phyloP scores from a whole-genome alignment of 2,329 filamentous ascomycete species.

The Dactylella cylindrospora region DNA sequence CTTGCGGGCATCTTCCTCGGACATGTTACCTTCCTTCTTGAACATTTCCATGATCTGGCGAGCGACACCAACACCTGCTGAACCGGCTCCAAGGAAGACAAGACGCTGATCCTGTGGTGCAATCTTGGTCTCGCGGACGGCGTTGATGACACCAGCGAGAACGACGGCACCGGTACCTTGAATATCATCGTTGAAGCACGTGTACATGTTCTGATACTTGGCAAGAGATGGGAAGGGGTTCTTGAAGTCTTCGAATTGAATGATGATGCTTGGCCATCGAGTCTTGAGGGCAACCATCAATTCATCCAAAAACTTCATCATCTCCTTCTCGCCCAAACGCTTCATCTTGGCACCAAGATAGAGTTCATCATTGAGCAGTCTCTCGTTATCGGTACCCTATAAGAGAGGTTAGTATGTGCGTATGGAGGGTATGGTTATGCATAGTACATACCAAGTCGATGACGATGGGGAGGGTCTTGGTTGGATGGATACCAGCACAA shows the following conservation, averaged over 20 bases:
- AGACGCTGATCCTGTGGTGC: slow-evolving; percentile 87
- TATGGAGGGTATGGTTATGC: not conserved
- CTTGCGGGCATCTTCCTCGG: slow-evolving; percentile 79
- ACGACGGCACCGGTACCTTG: slow-evolving; percentile 97
- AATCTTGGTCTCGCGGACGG: slow-evolving; percentile 80
- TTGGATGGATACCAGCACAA: slow-evolving; percentile 89
- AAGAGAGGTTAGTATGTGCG: slow-evolving; percentile 49
- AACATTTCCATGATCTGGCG: slow-evolving; percentile 98
- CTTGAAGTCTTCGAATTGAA: slow-evolving; percentile 98
- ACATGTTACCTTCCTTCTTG: slow-evolving; percentile 77
- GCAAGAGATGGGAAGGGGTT: slow-evolving; percentile 93
- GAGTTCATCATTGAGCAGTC: slow-evolving; percentile 68
- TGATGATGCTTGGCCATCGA: slow-evolving; percentile 67
- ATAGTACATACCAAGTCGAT: slow-evolving; percentile 55
- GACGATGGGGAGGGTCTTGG: slow-evolving; percentile 73
- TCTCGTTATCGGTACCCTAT: slow-evolving; percentile 65
- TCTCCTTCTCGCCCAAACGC: slow-evolving; percentile 74
- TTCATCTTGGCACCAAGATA: slow-evolving; percentile 88
- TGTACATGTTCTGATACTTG: slow-evolving; percentile 82
- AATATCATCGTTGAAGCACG: slow-evolving; percentile 98
- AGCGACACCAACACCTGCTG: slow-evolving; percentile 92
- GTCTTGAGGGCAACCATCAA: slow-evolving; percentile 90
- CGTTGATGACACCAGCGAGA: slow-evolving; percentile 74
- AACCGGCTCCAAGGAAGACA: slow-evolving; percentile 94
- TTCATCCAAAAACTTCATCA: slow-evolving; percentile 93